Evolutionary conservation across 176 grass and related monocot genomes (phyloP), one percentile per base, ranked within the genome.

Genomic region (Musa beccarii): DNA sequence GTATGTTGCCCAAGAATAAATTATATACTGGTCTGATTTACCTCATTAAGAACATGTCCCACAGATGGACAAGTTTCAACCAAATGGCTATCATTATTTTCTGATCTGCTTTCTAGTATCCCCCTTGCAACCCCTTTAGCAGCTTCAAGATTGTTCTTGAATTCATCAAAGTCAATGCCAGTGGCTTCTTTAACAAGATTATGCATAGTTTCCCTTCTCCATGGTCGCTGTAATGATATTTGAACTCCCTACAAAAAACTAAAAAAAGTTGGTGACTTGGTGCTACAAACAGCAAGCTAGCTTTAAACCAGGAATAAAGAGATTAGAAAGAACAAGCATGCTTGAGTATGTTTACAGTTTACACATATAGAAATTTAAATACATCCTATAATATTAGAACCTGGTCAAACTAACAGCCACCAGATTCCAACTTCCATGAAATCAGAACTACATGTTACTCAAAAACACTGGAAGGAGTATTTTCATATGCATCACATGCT

Each of bases 151-250:
- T 94, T 78, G 67, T 86, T 56, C 56, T 51, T 73, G 2, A 93
- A 91, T 54, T 87, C 82, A 52, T 76, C 86, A 70, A 99, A 94
- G 78, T 94, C 95, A 63, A 94, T 68, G 81, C 81, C 95, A 81
- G 95, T 87, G 69, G 82, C 88, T 83, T 99, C 84, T 86, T 91
- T 87, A 24, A 99, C 95, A 84, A 99, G 95, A 79, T 86, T 86
- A 87, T 99, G 95, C 95, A 99, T 94, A 70, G 90, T 93, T 72
- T 87, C 88, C 79, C 90, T 94, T 73, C 88, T 91, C 95, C 95
- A 99, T 86, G 95, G 95, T 64, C 83, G 87, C 86, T 82, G 80
- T 10, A 99, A 78, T 68, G 88, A 99, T 78, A 99, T 99, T 76
- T 89, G 84, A 85, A 84, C 89, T 82, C 95, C 95, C 95, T 99